These are phyloP conservation scores for Sphagnum contortum DNA, from an alignment of 225 moss, liverwort and hornwort species.

Conservation along the genomic window DNA sequence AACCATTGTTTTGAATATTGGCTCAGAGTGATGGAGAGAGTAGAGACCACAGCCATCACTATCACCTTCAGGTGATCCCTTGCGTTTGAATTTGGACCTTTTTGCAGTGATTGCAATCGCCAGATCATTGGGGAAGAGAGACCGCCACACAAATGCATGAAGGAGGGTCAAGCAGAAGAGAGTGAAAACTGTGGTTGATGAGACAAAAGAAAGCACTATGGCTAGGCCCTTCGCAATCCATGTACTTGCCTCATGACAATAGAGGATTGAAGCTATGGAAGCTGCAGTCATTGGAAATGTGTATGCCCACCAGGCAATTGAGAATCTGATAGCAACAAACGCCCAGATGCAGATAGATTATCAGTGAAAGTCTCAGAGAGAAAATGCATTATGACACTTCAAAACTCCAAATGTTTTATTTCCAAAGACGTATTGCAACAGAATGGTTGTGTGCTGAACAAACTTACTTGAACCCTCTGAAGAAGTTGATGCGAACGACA, in stretches of 20 bases:
- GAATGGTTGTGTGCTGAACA: too few species aligned
- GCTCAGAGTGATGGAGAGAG: constrained; percentile 31
- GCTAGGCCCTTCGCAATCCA: too few species aligned
- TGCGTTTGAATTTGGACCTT: constrained; percentile 18
- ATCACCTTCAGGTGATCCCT: not conserved
- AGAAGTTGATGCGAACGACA: not conserved
- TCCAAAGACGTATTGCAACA: too few species aligned
- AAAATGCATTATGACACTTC: too few species aligned
- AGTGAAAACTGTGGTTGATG: constrained; percentile 18
- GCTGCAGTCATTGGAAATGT: too few species aligned
- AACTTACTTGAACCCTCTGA: not conserved
- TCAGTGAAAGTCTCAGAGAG: too few species aligned
- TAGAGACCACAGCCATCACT: constrained; percentile 34
- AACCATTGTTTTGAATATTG: constrained; percentile 34
- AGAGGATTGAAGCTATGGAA: too few species aligned
- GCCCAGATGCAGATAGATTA: too few species aligned
- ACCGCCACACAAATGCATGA: constrained; percentile 31
- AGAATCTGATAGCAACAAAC: too few species aligned
- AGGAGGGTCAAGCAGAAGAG: constrained; percentile 33
- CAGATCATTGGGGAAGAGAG: constrained; percentile 45
- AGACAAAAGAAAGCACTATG: constrained; percentile 6
- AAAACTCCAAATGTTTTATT: too few species aligned
- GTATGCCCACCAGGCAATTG: too few species aligned
- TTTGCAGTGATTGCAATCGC: constrained; percentile 1
- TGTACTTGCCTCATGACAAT: too few species aligned